These are phyloP conservation scores for Thraustochytrium sp. DNA, from an alignment of 352 stramenopile species.

Conservation along the genomic window DNA sequence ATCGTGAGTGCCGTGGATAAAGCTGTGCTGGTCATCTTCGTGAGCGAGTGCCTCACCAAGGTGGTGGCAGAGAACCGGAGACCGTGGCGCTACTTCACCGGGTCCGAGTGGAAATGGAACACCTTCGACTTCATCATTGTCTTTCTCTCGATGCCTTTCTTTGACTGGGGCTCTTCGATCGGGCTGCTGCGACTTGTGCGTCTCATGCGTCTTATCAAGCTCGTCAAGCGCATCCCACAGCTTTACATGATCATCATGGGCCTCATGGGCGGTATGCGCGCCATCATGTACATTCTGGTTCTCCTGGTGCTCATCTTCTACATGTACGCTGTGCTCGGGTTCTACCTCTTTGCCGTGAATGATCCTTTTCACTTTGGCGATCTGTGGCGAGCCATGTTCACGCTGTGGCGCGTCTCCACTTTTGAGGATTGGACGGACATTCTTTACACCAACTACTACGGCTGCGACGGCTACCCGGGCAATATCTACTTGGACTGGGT, in stretches of 20 bases:
- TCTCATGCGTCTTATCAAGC: slow-evolving; percentile 72
- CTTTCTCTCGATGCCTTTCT: slow-evolving; percentile 61
- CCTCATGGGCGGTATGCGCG: slow-evolving; percentile 71
- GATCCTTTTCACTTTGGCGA: slow-evolving; percentile 75
- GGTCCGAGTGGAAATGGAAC: slow-evolving; percentile 43
- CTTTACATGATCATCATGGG: slow-evolving; percentile 78
- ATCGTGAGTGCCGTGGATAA: slow-evolving; percentile 60
- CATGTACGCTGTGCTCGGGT: slow-evolving; percentile 78
- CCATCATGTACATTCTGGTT: slow-evolving; percentile 76
- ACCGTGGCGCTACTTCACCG: slow-evolving; percentile 64
- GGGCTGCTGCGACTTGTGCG: slow-evolving; percentile 71
- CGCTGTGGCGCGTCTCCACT: slow-evolving; percentile 76
- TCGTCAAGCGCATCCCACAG: slow-evolving; percentile 73
- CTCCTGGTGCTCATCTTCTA: slow-evolving; percentile 81
- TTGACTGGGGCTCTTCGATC: slow-evolving; percentile 59
- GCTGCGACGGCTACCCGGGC: slow-evolving; percentile 60
- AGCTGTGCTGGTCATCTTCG: slow-evolving; percentile 68
- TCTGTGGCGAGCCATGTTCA: slow-evolving; percentile 71
- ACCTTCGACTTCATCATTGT: slow-evolving; percentile 64
- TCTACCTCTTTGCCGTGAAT: slow-evolving; percentile 74
- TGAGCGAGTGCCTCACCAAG: slow-evolving; percentile 67
- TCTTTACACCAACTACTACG: slow-evolving; percentile 80
- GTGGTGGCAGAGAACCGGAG: slow-evolving; percentile 63
- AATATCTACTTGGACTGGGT: background rate
- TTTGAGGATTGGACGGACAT: slow-evolving; percentile 82